These are phyloP conservation scores for Thuja plicata DNA, from an alignment of 83 land plant species.

Conservation along the genomic window DNA sequence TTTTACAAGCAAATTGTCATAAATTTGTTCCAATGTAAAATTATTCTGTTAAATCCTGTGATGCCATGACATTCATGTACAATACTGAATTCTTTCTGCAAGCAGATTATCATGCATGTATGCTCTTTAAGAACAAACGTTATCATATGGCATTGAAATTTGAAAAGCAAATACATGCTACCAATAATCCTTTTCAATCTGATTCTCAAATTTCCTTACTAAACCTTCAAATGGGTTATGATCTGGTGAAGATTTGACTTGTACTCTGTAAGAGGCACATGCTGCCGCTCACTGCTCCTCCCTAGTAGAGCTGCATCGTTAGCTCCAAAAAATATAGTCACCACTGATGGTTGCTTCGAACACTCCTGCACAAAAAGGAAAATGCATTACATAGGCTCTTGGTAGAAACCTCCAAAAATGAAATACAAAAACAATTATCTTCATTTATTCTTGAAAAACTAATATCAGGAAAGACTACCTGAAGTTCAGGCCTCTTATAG, in stretches of 20 bases:
- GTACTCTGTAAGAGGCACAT: conserved; percentile 76
- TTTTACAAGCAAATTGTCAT: neutral
- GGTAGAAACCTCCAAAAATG: neutral
- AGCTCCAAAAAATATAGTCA: conserved; percentile 80
- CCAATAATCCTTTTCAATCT: neutral
- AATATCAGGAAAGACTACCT: neutral
- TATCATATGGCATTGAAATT: neutral
- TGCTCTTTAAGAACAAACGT: neutral
- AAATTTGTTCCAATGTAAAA: neutral
- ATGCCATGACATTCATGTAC: neutral
- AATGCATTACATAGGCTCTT: neutral
- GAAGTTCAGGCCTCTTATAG: neutral
- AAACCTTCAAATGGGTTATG: conserved; percentile 69
- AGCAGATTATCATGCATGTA: neutral
- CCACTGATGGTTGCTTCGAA: conserved; percentile 40
- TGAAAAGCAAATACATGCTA: neutral
- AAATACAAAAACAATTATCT: neutral
- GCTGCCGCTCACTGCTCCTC: conserved; percentile 53
- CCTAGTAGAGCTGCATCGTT: conserved; percentile 84
- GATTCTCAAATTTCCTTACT: neutral
- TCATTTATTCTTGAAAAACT: neutral
- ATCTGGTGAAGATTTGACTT: conserved; percentile 64
- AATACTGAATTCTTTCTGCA: neutral
- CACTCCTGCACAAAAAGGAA: conserved; percentile 27
- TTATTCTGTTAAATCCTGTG: neutral